Conservation (phyloP, 345 rosid genomes). For the Atalantia buxifolia region DNA sequence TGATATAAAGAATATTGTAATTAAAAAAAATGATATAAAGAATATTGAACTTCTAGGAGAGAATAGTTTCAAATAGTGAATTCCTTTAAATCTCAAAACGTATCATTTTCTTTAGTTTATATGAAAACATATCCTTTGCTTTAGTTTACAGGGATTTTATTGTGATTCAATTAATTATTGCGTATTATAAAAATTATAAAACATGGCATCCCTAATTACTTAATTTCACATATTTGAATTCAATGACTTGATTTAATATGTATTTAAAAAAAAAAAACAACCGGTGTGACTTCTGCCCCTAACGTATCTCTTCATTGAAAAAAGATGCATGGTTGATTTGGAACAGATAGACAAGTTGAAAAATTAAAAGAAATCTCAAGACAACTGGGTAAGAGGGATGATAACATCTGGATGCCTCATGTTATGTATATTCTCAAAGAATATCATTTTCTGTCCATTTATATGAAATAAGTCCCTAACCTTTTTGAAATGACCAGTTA, state of each 20-base stretch:
- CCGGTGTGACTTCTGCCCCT: neutral
- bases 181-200: too few relatives aligned
- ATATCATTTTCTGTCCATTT: neutral
- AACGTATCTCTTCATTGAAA: neutral
- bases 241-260: too few relatives aligned
- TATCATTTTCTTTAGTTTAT: neutral
- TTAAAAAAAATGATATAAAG: neutral
- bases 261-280: neutral
- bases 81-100: neutral
- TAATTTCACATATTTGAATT: neutral
- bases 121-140: neutral
- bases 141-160: neutral
- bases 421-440: too few relatives aligned
- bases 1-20: neutral
- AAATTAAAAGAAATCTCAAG: too few relatives aligned
- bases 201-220: neutral
- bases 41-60: neutral
- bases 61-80: neutral
- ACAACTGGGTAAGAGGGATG: neutral
- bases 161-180: neutral
- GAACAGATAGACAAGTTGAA: neutral
- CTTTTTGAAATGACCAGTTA: neutral
- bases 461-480: neutral
- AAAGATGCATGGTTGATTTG: neutral
- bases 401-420: neutral